Conservation (phyloP, 257 asterid genomes). For the Nemophila menziesii region DNA sequence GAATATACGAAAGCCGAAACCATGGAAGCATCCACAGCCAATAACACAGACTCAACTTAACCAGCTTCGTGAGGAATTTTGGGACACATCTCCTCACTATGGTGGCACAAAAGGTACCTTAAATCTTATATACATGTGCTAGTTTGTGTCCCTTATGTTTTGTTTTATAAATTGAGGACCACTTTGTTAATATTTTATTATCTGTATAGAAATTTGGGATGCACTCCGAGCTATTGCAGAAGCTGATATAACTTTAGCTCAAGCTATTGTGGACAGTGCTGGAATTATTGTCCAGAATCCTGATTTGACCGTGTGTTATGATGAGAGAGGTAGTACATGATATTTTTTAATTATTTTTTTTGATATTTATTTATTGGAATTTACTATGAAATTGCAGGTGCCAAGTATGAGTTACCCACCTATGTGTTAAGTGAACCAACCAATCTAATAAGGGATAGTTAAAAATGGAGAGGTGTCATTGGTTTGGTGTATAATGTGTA, state of each 20-base stretch:
- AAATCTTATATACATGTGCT: not conserved
- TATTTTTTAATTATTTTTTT: not conserved
- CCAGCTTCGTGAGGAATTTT: constrained; percentile 70
- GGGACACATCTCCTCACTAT: constrained; percentile 91
- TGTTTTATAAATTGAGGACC: not conserved
- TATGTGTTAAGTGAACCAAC: constrained; percentile 79
- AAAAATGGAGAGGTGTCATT: constrained; percentile 5
- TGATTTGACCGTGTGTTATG: constrained; percentile 76
- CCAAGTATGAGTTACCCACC: constrained; percentile 67
- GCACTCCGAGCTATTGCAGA: constrained; percentile 81
- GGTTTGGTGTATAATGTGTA: constrained; percentile 3
- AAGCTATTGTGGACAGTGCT: constrained; percentile 53
- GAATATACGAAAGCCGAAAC: constrained; percentile 54
- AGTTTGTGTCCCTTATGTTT: not conserved
- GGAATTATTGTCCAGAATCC: constrained; percentile 63
- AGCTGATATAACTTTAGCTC: constrained; percentile 45
- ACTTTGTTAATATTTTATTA: not conserved
- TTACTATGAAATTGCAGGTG: constrained; percentile 50
- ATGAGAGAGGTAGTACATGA: constrained; percentile 53
- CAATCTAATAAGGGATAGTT: constrained; percentile 45
- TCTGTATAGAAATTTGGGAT: constrained; percentile 58
- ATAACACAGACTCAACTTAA: constrained; percentile 64
- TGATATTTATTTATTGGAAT: not conserved
- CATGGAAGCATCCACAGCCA: constrained; percentile 85
- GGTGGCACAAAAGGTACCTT: constrained; percentile 73